phyloP scores from a whole-genome alignment of 441 rosid species.

The Brassica hybrid region DNA sequence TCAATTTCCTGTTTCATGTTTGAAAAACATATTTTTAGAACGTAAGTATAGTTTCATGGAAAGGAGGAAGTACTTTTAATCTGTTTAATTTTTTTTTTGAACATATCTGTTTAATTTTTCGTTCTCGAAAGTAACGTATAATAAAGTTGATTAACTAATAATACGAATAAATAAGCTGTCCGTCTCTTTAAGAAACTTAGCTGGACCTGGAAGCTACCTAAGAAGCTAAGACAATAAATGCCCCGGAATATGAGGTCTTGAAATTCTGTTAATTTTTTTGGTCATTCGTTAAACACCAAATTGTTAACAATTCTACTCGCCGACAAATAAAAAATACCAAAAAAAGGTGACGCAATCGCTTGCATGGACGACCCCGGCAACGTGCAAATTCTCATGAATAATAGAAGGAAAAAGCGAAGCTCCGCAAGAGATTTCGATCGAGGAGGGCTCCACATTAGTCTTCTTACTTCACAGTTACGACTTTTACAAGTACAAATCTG shows the following conservation, averaged over 20 bases:
- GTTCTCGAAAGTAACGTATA: background rate
- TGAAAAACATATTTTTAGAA: background rate
- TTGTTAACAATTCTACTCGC: background rate
- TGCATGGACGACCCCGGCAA: background rate
- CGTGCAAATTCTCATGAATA: background rate
- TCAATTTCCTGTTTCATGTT: background rate
- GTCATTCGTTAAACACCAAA: background rate
- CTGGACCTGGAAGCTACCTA: slow-evolving; percentile 40
- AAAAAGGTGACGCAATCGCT: slow-evolving; percentile 2
- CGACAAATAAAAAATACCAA: background rate
- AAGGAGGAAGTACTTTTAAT: background rate
- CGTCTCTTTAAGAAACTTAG: slow-evolving; percentile 24
- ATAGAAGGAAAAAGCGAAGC: slow-evolving; percentile 6
- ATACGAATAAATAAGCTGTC: slow-evolving; percentile 20
- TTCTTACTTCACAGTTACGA: slow-evolving; percentile 20
- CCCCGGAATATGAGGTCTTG: slow-evolving; percentile 28
- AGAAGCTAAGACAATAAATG: slow-evolving; percentile 26
- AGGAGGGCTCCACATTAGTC: slow-evolving; percentile 33
- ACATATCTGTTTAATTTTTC: no score
- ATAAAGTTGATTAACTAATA: slow-evolving; percentile 8
- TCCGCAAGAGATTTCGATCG: slow-evolving; percentile 31
- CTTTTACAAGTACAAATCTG: background rate
- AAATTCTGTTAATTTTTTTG: background rate
- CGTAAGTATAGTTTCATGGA: background rate
- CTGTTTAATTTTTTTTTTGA: background rate